Evolutionary conservation across 495 filamentous ascomycete species (phyloP), one percentile per base, ranked within the genome.

Genomic region (Podospora pseudoanserina): DNA sequence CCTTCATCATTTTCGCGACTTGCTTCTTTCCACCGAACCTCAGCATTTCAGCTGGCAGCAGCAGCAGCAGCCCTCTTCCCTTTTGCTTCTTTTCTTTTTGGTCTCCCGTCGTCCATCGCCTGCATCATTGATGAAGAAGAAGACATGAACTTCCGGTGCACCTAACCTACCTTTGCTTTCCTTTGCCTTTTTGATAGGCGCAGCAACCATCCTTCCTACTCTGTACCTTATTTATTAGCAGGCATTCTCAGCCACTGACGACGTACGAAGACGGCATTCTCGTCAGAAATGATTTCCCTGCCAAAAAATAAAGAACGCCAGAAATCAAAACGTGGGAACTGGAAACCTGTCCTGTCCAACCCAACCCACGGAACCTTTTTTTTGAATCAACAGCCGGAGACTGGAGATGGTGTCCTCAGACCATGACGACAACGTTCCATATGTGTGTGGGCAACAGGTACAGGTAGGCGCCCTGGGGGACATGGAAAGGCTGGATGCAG

Each of bases 1-100:
- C 30, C 44, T 44, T 63, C 30, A 74, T 63, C 30, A 74, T 68
- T 66, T 63, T 63, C 61, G 55, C 57, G 49, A 64, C 64, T 63
- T 60, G 64, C 54, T 2, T 49, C 55, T 57, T 44, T 32, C 65
- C 15, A 26, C 26, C 60, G 39, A 28, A 60, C 30, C 34, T 60
- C 18, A 32, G 56, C 56, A 13, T 23, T 23, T 23, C 23, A 23
- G 23, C 23, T 23, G 23, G 23, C 23, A 23, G 23, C 23, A 23
- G 23, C 20, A 13, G 23, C 32, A 55, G 26, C 58, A 39, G 66
- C 66, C 32, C 57, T 63, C 34, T 13, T 32, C 9, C 18, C 23
- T 9, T 20, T n/a, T 63, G 49, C 30, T 32, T 34, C 23, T 9
- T 20, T n/a, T 5, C 23, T 62, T n/a, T 49, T 49, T 6, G 39